These are phyloP conservation scores for Colletotrichum sp. DNA, from an alignment of 2,329 filamentous ascomycete genomes.

Conservation along the genomic window DNA sequence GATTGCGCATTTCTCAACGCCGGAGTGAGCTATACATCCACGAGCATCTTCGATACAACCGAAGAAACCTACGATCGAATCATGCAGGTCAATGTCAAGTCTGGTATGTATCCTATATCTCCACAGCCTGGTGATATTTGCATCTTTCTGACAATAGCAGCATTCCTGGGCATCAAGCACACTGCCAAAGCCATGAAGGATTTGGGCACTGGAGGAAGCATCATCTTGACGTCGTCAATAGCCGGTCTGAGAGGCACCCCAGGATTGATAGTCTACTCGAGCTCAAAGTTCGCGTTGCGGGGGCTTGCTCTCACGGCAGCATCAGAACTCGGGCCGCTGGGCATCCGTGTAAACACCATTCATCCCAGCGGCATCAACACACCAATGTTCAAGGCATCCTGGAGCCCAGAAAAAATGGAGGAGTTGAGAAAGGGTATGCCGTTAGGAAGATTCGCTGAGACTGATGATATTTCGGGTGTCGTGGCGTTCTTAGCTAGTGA, in stretches of 20 bases:
- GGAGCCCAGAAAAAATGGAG: background rate
- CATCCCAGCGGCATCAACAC: background rate
- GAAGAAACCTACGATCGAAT: background rate
- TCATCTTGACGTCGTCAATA: background rate
- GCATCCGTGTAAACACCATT: background rate
- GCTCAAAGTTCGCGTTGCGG: background rate
- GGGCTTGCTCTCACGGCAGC: background rate
- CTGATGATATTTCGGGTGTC: background rate
- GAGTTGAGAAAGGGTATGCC: background rate
- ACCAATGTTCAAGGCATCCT: background rate
- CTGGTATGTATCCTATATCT: background rate
- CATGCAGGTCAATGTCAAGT: background rate
- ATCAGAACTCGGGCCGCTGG: background rate
- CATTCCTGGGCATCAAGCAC: background rate
- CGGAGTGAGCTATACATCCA: background rate
- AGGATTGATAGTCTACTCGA: background rate
- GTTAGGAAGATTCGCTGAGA: background rate
- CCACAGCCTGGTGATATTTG: background rate
- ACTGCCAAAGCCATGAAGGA: background rate
- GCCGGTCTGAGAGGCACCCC: background rate
- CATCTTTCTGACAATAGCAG: background rate
- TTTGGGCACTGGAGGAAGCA: background rate
- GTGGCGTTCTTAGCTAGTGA: background rate
- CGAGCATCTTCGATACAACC: background rate
- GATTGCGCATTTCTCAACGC: background rate